Base-by-base conservation (phyloP, 495 filamentous ascomycete species). In the Penicillium longicatenatum region DNA sequence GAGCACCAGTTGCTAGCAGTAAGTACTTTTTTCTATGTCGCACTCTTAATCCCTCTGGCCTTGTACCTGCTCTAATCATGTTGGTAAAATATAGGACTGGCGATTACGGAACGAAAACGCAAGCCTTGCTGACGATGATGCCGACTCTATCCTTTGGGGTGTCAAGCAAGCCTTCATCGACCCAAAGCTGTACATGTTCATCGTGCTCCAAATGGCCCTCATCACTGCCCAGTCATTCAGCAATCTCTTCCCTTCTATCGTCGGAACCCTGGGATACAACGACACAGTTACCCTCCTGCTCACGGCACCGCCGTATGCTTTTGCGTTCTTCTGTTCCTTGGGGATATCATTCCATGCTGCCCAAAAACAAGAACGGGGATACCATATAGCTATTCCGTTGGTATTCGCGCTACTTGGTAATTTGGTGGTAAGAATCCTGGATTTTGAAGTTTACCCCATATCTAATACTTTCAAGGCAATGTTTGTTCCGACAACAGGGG, bases 171-270 rank as follows among this genome's bases (percentile, higher is more conserved):
- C 55, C 10, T 26, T 58, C 30, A 3, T 58, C 19, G 55, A 58
- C 41, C 55, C 55, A 29, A 58, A 58, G 31, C 20, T 58, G 29
- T 53, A 58, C 48, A 52, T 58, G 55, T 58, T 58, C 20, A 47
- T 58, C 31, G 39, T 58, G n/a, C 41, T 58, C 4, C 55, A 58
- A 21, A 58, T 58, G 55, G 48, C 57, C 19, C 51, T 59, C 20
- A 41, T 59, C 11, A 59, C 55, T 52, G 48, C 55, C 6, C 55
- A 58, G n/a, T 58, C 55, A n/a, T 58, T 58, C 50, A 58, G 52
- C 22, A 90, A 91, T 67, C 91, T 92, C 80, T 91, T 92, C 69
- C 89, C 89, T 1, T 85, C 87, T n/a, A 86, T 92, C 12, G 88
- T 91, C 11, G 77, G 75, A 24, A 90, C 87, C 0, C 75, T 93